These are phyloP conservation scores for Stylosanthes scabra DNA, from an alignment of 331 rosid genomes.

Conservation along the genomic window DNA sequence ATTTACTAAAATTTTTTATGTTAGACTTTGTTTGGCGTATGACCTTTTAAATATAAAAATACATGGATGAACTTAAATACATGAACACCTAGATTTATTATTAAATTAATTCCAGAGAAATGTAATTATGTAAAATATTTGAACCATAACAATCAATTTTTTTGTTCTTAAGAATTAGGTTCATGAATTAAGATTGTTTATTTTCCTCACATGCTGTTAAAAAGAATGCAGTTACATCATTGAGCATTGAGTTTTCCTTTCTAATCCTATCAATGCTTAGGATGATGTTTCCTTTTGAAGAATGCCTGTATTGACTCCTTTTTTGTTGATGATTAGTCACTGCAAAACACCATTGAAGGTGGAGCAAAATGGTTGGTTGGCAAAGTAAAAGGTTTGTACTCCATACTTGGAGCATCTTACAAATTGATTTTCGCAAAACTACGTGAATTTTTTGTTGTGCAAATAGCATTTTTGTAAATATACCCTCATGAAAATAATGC, in stretches of 20 bases:
- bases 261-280: neutral
- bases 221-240: conserved; percentile 6
- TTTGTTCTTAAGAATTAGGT: neutral
- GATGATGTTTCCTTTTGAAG: conserved; percentile 10
- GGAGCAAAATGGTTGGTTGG: conserved; percentile 94
- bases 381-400: conserved; percentile 84
- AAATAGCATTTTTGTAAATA: too few relatives aligned
- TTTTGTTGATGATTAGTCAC: conserved; percentile 57
- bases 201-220: neutral
- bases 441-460: too few relatives aligned
- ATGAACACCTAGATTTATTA: too few relatives aligned
- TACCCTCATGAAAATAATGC: neutral
- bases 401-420: neutral
- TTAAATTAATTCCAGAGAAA: too few relatives aligned
- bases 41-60: too few relatives aligned
- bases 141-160: too few relatives aligned
- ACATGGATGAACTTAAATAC: too few relatives aligned
- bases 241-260: neutral
- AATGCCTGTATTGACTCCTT: conserved; percentile 29
- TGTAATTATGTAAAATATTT: too few relatives aligned
- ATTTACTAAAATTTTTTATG: too few relatives aligned
- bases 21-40: too few relatives aligned
- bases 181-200: neutral
- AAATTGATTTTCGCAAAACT: neutral
- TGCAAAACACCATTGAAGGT: conserved; percentile 74